A percentile compares a stretch with the other conserved stretches of the same genome.
Conservation (phyloP, 371 early-diverging fungal genomes). For the Homolaphlyctis polyrhiza region DNA sequence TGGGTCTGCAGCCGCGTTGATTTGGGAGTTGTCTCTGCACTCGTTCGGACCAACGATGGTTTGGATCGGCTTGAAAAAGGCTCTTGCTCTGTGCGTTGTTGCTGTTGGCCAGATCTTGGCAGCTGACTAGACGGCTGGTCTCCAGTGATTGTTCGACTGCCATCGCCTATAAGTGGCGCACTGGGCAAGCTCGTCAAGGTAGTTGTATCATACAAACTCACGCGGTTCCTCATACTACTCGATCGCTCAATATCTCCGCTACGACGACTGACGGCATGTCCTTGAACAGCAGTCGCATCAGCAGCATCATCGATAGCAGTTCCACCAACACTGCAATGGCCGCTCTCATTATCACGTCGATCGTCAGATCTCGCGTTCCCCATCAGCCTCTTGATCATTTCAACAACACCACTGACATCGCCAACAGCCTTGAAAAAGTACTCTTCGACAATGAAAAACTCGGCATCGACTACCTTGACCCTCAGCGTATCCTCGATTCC, state of each 20-base stretch:
- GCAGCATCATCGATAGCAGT: background rate
- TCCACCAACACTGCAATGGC: no score
- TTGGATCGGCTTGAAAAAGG: no score
- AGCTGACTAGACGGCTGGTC: no score
- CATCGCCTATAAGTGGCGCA: no score
- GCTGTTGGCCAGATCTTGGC: no score
- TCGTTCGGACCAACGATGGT: no score
- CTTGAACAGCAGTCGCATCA: background rate
- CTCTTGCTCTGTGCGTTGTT: no score
- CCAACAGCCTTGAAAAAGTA: conserved; percentile 66
- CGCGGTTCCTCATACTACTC: background rate
- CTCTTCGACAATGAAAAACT: conserved; percentile 62
- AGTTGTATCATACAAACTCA: conserved; percentile 10
- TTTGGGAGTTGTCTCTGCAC: no score
- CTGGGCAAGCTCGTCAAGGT: conserved; percentile 4
- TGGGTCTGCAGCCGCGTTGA: no score
- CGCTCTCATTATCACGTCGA: background rate
- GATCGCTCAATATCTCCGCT: background rate
- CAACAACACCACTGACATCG: no score
- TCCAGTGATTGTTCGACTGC: no score
- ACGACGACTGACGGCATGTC: background rate
- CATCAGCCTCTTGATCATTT: no score
- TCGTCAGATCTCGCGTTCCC: background rate
- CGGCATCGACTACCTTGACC: conserved; percentile 56
- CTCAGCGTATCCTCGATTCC: conserved; percentile 39